Percentiles rank a stretch among this genome's conserved stretches.
Conservation (phyloP, 345 rosid genomes). For the Luvunga scandens region DNA sequence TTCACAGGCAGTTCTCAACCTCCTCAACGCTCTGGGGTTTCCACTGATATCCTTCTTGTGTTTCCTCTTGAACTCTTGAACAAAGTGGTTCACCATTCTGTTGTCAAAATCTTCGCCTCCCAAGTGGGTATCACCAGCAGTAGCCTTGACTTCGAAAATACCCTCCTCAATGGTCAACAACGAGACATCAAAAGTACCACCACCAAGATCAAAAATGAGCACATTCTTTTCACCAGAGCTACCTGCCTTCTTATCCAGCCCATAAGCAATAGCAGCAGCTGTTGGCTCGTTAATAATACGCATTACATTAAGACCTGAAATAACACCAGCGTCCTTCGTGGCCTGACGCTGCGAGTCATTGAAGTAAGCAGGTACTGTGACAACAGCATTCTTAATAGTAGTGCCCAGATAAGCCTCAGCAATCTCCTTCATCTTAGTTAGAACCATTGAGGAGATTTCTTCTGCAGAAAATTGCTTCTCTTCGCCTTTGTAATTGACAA, state of each 20-base stretch:
- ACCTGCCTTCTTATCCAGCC: conserved; percentile 40
- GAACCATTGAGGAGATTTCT: conserved; percentile 46
- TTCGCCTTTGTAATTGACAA: conserved; percentile 41
- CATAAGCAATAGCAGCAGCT: conserved; percentile 49
- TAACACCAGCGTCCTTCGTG: conserved; percentile 47
- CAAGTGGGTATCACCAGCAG: conserved; percentile 64
- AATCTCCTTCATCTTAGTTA: conserved; percentile 41
- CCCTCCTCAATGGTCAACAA: conserved; percentile 60
- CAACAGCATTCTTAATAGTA: conserved; percentile 33
- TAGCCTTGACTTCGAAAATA: conserved; percentile 55
- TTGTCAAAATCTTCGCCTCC: conserved; percentile 55
- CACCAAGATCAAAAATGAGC: conserved; percentile 58
- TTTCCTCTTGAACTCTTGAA: conserved; percentile 58
- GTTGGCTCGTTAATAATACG: conserved; percentile 48
- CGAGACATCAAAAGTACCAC: conserved; percentile 68
- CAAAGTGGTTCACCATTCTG: conserved; percentile 59
- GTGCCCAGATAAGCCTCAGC: conserved; percentile 38
- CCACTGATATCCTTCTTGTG: conserved; percentile 55
- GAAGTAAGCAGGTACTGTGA: conserved; percentile 46
- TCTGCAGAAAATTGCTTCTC: conserved; percentile 46
- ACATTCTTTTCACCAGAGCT: conserved; percentile 57
- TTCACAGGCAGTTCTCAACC: conserved; percentile 40
- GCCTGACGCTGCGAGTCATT: conserved; percentile 52
- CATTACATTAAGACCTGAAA: conserved; percentile 43
- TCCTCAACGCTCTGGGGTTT: conserved; percentile 45